Conservation (phyloP, 139 green algal genomes). For the Astrephomene gubernaculifera region DNA sequence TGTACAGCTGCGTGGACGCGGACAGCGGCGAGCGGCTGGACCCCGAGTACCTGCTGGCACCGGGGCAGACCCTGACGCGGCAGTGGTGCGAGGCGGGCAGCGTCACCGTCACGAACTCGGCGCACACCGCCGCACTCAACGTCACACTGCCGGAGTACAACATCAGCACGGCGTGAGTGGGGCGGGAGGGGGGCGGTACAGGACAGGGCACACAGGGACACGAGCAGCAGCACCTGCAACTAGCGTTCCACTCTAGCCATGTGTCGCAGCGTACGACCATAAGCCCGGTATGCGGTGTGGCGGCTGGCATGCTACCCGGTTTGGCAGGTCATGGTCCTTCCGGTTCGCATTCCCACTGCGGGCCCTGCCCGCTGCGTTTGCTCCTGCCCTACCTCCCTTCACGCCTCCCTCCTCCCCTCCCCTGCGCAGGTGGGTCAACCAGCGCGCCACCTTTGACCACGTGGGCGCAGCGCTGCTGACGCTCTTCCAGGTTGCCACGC, state of each 20-base stretch:
- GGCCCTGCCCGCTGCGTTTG: no score
- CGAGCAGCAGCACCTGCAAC: no score
- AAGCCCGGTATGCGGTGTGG: no score
- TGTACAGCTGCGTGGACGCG: conserved; percentile 34
- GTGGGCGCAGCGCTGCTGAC: conserved; percentile 66
- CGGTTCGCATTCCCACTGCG: no score
- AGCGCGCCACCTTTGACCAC: conserved; percentile 76
- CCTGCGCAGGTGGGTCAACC: conserved; percentile 51
- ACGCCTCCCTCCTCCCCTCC: no score
- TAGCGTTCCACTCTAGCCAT: no score
- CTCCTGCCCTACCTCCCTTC: no score
- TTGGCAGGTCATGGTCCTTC: no score
- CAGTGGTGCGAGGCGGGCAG: conserved; percentile 43
- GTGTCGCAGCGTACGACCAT: no score
- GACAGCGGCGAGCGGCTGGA: conserved; percentile 52
- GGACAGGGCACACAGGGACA: no score
- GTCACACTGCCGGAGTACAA: conserved; percentile 54
- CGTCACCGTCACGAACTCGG: conserved; percentile 46
- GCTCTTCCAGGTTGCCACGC: conserved; percentile 65
- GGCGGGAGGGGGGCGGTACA: no score
- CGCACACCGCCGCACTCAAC: conserved; percentile 51
- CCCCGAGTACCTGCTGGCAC: conserved; percentile 56
- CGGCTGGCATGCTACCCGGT: no score
- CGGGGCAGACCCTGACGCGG: conserved; percentile 50
- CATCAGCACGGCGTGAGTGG: conserved; percentile 31